Percentiles rank a stretch among this genome's conserved stretches.
Conservation (phyloP, 139 green algal species). For the Tetraselmis striata region DNA sequence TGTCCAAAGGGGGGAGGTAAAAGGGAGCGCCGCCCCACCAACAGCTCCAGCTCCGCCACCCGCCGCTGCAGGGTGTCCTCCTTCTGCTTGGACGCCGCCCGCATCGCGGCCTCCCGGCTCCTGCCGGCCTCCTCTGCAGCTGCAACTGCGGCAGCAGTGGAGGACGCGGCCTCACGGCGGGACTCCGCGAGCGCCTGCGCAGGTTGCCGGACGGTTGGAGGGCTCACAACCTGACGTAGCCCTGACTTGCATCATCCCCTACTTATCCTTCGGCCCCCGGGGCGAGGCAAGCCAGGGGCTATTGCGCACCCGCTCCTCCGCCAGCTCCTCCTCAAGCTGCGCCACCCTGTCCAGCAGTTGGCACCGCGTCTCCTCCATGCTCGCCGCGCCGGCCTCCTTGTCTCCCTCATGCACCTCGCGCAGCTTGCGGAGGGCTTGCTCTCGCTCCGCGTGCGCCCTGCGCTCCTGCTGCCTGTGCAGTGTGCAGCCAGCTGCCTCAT, state of each 20-base stretch:
- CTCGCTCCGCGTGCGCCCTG: neutral
- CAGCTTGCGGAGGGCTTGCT: neutral
- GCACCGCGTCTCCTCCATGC: neutral
- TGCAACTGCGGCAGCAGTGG: neutral
- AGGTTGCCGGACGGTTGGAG: neutral
- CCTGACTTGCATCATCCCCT: neutral
- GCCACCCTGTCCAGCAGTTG: neutral
- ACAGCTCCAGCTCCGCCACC: neutral
- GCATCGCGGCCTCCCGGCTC: neutral
- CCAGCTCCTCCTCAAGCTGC: neutral
- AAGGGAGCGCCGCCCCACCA: neutral
- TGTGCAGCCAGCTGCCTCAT: neutral
- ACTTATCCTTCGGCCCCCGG: neutral
- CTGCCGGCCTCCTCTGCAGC: neutral
- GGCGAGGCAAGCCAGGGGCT: neutral
- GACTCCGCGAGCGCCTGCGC: neutral
- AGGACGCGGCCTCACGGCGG: neutral
- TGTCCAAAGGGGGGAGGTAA: neutral
- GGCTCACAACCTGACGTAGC: too few relatives aligned
- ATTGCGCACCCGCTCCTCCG: neutral
- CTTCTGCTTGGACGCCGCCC: neutral
- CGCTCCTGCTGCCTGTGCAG: neutral
- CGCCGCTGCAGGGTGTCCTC: neutral
- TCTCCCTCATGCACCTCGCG: neutral
- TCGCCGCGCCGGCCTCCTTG: neutral